Evolutionary conservation across 331 rosid genomes (phyloP), one percentile per base, ranked within the genome.

Genomic region (Phaseolus coccineus): DNA sequence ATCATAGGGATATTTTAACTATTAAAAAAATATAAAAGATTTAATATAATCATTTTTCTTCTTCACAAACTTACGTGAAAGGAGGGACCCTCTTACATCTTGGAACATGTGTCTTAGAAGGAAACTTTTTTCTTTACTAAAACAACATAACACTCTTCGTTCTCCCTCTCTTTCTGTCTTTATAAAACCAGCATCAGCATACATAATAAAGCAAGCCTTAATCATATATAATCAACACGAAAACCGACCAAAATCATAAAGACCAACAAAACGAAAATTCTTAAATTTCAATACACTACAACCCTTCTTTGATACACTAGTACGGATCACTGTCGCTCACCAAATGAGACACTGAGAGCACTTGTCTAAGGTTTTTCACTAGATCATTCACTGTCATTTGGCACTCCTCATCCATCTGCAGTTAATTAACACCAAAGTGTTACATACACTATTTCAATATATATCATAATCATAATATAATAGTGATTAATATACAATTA

Each of bases 231-330:
- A 35, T 35, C 39, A 4, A 6, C 58, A 40, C 15, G 2, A 22
- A 70, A 48, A 72, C 48, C 8, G 44, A 9, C 61, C 28, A 8
- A 55, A 63, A 12, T 10, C 2, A 70, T 4, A 31, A 19, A 31
- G 15, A 13, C 12, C 12, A 28, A 33, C 42, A 76, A 46, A 5
- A 4, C 6, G 77, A 70, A 70, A 70, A 19, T 50, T 19, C 22
- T 19, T 19, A 35, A 35, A 4, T 52, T 24, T 11, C 63, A 69
- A 48, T 65, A 47, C 22, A 16, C 25, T 4, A 47, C 19, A 59
- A 5, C 3, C 70, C 0, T 6, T 51, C 1, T n/a, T 64, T 68
- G 85, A 85, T 85, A 73, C 88, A 77, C 88, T 85, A 85, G 88
- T 44, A 85, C 72, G 78, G 83, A 68, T 85, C 86, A 81, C 59